phyloP scores from a whole-genome alignment of 176 grass and related monocot species.

The Oropetium thomaeum region DNA sequence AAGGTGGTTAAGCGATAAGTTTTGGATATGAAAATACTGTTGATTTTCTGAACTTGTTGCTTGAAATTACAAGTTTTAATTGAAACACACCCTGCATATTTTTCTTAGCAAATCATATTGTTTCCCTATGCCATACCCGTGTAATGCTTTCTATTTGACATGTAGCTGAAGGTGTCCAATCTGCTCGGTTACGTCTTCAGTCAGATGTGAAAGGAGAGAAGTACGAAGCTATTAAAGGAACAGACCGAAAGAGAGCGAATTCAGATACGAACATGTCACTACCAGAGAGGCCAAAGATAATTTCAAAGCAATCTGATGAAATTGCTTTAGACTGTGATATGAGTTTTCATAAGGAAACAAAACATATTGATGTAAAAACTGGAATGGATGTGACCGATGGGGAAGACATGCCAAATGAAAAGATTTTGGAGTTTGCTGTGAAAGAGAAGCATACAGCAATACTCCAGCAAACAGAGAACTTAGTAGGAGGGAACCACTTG shows the following conservation, averaged over 20 bases:
- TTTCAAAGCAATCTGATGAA: slow-evolving; percentile 15
- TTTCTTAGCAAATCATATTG: background rate
- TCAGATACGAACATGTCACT: slow-evolving; percentile 5
- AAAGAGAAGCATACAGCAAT: background rate
- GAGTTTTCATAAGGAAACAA: background rate
- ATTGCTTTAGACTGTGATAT: background rate
- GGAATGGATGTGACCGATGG: background rate
- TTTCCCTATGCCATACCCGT: background rate
- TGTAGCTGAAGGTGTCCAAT: slow-evolving; percentile 26
- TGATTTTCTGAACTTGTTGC: background rate
- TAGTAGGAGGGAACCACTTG: background rate
- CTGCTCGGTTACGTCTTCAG: slow-evolving; percentile 1
- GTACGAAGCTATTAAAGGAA: background rate
- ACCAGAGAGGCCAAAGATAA: slow-evolving; percentile 35
- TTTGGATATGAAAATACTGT: background rate
- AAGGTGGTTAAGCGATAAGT: background rate
- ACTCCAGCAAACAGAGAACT: slow-evolving; percentile 15
- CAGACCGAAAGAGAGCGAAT: background rate
- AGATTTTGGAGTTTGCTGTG: background rate
- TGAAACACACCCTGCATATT: background rate
- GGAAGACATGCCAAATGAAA: background rate
- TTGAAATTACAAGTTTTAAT: background rate
- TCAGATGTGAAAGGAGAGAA: slow-evolving; percentile 26
- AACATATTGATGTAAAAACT: background rate
- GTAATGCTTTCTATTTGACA: slow-evolving; percentile 9